A percentile compares a stretch with the other conserved stretches of the same genome.
These are phyloP conservation scores for Ophiognomonia clavigignenti-juglandacearum DNA, from an alignment of 2,329 filamentous ascomycete genomes.

Conservation along the genomic window DNA sequence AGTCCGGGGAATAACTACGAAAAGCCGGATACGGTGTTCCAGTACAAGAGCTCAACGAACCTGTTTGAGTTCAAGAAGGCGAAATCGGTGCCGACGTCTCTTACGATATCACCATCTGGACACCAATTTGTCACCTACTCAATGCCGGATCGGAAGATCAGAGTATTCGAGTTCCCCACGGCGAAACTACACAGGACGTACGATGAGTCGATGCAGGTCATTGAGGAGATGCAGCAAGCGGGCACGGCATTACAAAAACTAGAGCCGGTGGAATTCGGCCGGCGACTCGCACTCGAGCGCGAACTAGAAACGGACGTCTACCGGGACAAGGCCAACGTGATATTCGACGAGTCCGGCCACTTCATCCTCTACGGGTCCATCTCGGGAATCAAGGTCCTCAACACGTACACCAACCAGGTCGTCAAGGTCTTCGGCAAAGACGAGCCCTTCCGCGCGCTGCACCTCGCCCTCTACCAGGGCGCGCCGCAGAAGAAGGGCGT, in stretches of 20 bases:
- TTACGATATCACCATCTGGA: conserved; percentile 82
- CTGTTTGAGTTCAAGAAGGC: conserved; percentile 97
- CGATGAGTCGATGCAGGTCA: conserved; percentile 85
- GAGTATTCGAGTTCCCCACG: conserved; percentile 86
- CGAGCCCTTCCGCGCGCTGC: conserved; percentile 78
- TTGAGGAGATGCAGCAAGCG: conserved; percentile 95
- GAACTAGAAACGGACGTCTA: conserved; percentile 71
- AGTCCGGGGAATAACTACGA: conserved; percentile 73
- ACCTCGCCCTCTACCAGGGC: conserved; percentile 87
- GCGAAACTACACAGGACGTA: conserved; percentile 89
- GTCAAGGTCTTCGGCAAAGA: conserved; percentile 88
- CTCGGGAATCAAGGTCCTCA: conserved; percentile 88
- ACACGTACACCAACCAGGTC: conserved; percentile 89
- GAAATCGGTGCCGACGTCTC: conserved; percentile 75
- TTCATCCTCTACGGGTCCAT: conserved; percentile 95
- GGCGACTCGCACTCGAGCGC: conserved; percentile 78
- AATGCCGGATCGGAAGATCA: conserved; percentile 87
- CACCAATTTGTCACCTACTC: conserved; percentile 85
- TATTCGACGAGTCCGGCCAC: conserved; percentile 93
- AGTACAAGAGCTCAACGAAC: conserved; percentile 89
- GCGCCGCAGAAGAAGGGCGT: conserved; percentile 91
- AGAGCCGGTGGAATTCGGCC: conserved; percentile 87
- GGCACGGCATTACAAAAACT: conserved; percentile 76
- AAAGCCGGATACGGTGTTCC: conserved; percentile 87
- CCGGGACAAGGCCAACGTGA: conserved; percentile 71